Evolutionary conservation across 2,329 filamentous ascomycete genomes (phyloP), one percentile per base, ranked within the genome.

Genomic region (Fusarium sp.): DNA sequence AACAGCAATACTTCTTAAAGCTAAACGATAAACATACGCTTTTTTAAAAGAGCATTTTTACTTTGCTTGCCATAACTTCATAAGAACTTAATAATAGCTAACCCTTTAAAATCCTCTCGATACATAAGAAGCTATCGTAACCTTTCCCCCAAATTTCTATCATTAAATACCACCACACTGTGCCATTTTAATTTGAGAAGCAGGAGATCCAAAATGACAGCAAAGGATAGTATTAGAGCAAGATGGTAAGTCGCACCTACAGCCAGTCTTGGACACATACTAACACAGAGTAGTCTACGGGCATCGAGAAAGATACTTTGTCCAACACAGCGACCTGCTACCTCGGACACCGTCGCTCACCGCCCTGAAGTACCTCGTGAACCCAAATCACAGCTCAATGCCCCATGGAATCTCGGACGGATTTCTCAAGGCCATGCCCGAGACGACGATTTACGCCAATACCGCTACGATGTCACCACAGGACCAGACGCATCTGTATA

Each of bases 191-290:
- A n/a, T 5, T 13, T 0, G 8, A 32, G 28, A n/a, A 18, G 18
- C 8, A 51, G 0, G 11, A 5, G 11, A 24, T 18, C 3, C 15
- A 51, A 24, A 0, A 51, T 24, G 11, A 18, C 11, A 0, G 11
- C 1, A 9, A 18, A 14, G 6, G 1, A 13, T 7, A 5, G 22
- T 13, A 48, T n/a, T 6, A 5, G 1, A 30, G 14, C 32, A 3
- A 26, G 9, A 26, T 38, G 13, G 32, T 52, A 26, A 15, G 17
- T 17, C 18, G 3, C 3, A 36, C 13, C 12, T 11, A 8, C 4
- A 22, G 5, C 2, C 2, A 7, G 18, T 1, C 3, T 12, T 15
- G 0, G 17, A 22, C 2, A 15, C 1, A 6, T 22, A 15, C 6
- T 38, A 6, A 54, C 13, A 54, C 1, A 13, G 0, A 22, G 1